These are phyloP conservation scores for Tetraselmis striata DNA, from an alignment of 139 green algal species.

Conservation along the genomic window DNA sequence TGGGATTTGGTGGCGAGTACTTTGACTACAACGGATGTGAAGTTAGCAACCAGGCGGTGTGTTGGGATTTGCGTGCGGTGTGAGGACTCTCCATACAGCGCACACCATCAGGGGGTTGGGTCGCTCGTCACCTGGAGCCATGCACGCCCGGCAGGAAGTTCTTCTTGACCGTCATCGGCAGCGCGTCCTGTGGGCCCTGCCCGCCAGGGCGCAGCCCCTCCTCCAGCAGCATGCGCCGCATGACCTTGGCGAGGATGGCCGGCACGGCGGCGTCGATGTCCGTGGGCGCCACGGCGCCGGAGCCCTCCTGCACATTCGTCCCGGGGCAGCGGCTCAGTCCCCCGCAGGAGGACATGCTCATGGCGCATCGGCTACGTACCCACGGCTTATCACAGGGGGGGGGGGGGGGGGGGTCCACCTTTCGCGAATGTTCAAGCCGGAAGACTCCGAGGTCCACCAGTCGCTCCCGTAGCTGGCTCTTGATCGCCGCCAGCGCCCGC, in stretches of 20 bases:
- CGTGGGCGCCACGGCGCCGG: constrained; percentile 19
- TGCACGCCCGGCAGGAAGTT: not conserved
- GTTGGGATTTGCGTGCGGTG: too few relatives aligned
- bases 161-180: not conserved
- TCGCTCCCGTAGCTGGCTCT: not conserved
- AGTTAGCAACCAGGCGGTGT: too few relatives aligned
- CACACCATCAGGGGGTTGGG: too few relatives aligned
- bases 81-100: too few relatives aligned
- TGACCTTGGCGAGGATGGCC: not conserved
- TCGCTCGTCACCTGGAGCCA: not conserved
- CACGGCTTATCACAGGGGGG: too few relatives aligned
- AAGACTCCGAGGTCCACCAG: not conserved
- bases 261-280: constrained; percentile 37
- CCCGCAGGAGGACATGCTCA: constrained; percentile 2
- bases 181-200: not conserved
- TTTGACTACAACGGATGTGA: too few relatives aligned
- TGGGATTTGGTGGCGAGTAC: too few relatives aligned
- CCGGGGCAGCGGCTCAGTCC: constrained; percentile 12
- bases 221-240: constrained; percentile 24
- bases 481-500: not conserved
- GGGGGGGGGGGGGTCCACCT: not conserved
- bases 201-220: constrained; percentile 36
- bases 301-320: constrained; percentile 18
- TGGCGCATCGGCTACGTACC: not conserved
- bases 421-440: not conserved